Evolutionary conservation across 2,329 filamentous ascomycete genomes (phyloP), one percentile per base, ranked within the genome.

Genomic region (Alternaria viburni): DNA sequence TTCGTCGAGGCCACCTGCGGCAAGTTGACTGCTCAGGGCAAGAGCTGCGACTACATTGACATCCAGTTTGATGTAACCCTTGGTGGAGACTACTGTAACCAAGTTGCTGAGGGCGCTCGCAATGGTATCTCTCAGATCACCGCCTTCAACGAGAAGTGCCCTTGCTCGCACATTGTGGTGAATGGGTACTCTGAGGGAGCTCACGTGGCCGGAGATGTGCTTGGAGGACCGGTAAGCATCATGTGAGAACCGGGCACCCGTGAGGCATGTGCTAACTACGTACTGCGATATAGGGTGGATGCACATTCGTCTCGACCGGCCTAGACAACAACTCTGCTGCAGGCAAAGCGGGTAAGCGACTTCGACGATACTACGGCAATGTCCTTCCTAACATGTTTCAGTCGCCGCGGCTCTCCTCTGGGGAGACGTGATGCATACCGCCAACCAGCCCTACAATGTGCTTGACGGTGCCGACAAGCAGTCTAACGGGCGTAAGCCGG

Each of bases 171-270:
- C 69, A 77, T 89, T 36, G 85, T 89, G 4, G 74, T 89, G 46
- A 84, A 88, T 49, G 88, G 87, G 28, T 89, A 89, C 74, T 88
- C 85, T 5, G 47, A 87, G 83, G 87, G 87, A 46, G 86, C 83
- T 36, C 85, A 89, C 75, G 88, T 89, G 62, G 83, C 86, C 69
- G 86, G 88, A 61, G 84, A 87, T 68, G 86, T 86, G 10, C 79
- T 88, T 46, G 88, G 86, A 69, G 87, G 87, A 57, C 68, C 68
- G 23, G 44, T 23, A 46, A 23, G 44, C 19, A 23, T 23, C 44
- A 23, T 1, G 44, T 1, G 12, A 15, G 44, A 23, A 46, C 11
- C 44, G 11, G 21, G 19, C 21, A 23, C 44, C 19, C 21, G 19
- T 46, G 44, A 23, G 44, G 21, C 12, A 46, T 23, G 19, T 23